phyloP scores from a whole-genome alignment of 169 alveolate species.

The Plasmodium relictum region DNA sequence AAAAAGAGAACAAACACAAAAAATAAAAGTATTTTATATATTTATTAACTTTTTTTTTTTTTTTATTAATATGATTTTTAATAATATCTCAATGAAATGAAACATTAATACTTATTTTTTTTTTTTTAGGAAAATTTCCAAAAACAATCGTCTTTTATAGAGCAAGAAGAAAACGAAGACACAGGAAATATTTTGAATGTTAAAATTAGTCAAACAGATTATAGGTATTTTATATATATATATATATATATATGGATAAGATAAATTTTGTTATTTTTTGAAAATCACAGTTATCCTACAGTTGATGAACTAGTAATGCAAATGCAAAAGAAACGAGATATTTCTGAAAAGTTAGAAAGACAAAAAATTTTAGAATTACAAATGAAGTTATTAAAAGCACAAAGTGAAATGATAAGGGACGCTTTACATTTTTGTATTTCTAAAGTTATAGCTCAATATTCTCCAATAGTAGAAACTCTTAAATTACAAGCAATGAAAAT shows the following conservation, averaged over 20 bases:
- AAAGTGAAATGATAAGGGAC: conserved; percentile 85
- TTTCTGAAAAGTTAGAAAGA: conserved; percentile 82
- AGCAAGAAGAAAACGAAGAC: conserved; percentile 49
- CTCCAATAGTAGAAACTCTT: conserved; percentile 63
- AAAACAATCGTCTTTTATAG: conserved; percentile 59
- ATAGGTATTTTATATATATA: conserved; percentile 57
- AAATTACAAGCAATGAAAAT: conserved; percentile 40
- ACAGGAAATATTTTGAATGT: conserved; percentile 81
- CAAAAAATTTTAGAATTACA: conserved; percentile 81
- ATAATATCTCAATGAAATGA: no score
- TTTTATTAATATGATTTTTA: no score
- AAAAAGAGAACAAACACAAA: conserved; percentile 30
- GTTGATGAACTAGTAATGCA: conserved; percentile 87
- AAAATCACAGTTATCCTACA: conserved; percentile 81
- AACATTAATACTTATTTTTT: not conserved
- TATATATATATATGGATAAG: not conserved
- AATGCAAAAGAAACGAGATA: conserved; percentile 87
- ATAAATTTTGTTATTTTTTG: not conserved
- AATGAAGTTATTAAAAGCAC: conserved; percentile 85
- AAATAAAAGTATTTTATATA: conserved; percentile 3
- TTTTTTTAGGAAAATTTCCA: conserved; percentile 46
- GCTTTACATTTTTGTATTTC: conserved; percentile 81
- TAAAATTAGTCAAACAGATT: conserved; percentile 86
- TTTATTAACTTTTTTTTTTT: not conserved
- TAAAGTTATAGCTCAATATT: conserved; percentile 82